These are phyloP conservation scores for Paramecium primaurelia DNA, from an alignment of 73 alveolate genomes.

Conservation along the genomic window DNA sequence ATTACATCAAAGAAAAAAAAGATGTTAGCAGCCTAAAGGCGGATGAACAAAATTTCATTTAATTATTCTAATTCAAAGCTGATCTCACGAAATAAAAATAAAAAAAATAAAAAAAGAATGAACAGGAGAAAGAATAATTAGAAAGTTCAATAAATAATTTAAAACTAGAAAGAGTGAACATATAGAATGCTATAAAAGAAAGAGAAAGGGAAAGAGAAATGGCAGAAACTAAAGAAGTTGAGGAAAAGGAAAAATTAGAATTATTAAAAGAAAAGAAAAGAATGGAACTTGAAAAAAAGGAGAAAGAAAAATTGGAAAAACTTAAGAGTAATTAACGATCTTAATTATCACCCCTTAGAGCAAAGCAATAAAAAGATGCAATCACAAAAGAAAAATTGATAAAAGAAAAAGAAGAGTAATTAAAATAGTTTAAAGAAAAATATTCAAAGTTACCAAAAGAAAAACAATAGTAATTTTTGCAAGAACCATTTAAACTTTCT, in stretches of 20 bases:
- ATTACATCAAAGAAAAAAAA: background rate
- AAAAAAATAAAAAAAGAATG: background rate
- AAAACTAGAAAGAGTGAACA: background rate
- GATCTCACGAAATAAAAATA: background rate
- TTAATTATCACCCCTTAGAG: background rate
- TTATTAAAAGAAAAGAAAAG: background rate
- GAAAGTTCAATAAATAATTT: slow-evolving; percentile 2
- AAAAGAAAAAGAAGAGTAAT: background rate
- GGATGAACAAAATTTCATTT: background rate
- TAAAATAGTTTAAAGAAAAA: background rate
- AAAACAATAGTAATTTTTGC: background rate
- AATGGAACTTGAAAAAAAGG: background rate
- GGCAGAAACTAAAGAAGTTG: background rate
- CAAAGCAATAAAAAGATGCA: background rate
- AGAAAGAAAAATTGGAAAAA: background rate
- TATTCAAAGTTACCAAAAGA: background rate
- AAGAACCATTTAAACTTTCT: slow-evolving; percentile 23
- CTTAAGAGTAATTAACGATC: background rate
- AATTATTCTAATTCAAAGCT: background rate
- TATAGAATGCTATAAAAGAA: background rate
- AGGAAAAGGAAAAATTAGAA: background rate
- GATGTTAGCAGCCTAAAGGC: background rate
- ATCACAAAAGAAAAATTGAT: background rate
- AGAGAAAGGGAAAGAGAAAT: slow-evolving; percentile 36
- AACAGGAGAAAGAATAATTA: background rate